Base-by-base conservation (phyloP, 2,329 filamentous ascomycete species). In the Sarocladium brachiariae region DNA sequence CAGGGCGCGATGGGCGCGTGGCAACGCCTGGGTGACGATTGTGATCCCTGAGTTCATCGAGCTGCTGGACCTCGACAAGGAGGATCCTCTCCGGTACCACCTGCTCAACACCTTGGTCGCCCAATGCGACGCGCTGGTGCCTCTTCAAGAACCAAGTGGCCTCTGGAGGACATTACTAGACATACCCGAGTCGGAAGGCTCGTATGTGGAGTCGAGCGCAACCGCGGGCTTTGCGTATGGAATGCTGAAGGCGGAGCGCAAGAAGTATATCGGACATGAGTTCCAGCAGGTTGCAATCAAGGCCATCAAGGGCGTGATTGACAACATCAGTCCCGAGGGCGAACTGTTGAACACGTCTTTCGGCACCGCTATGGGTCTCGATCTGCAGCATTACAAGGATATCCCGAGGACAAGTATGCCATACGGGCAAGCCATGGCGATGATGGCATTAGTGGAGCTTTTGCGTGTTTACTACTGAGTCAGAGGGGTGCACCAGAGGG, bases 41-140 rank as follows among this genome's bases (percentile, higher is more conserved):
- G 87, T 81, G n/a, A 87, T 91, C 50, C 87, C 87, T 1, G 87
- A 92, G 60, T 86, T 91, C 57, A 75, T 92, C 51, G 87, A 91
- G 62, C 64, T 92, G 48, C 68, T 91, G 34, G 77, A 84, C 34
- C 68, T 89, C 23, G 67, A 74, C 2, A 63, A 71, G 2, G 79
- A 84, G 53, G 85, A 89, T 57, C 77, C 84, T 0, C 70, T 89
- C 23, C 75, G 81, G 10, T 59, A 70, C 1, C 71, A 82, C 53
- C 71, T 88, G 18, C 64, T 81, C 41, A 76, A 78, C 55, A 85
- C 84, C 0, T 71, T 92, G 2, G 74, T 81, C 41, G 81, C 84
- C 3, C 87, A 92, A 64, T 84, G 81, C 57, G 74, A 76, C 54
- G 85, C 86, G 2, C 70, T 92, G 1, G 67, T 72, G 43, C 69